A percentile compares a stretch with the other conserved stretches of the same genome.
phyloP scores from a whole-genome alignment of 495 filamentous ascomycete species.

The Penicillium cataractarum region DNA sequence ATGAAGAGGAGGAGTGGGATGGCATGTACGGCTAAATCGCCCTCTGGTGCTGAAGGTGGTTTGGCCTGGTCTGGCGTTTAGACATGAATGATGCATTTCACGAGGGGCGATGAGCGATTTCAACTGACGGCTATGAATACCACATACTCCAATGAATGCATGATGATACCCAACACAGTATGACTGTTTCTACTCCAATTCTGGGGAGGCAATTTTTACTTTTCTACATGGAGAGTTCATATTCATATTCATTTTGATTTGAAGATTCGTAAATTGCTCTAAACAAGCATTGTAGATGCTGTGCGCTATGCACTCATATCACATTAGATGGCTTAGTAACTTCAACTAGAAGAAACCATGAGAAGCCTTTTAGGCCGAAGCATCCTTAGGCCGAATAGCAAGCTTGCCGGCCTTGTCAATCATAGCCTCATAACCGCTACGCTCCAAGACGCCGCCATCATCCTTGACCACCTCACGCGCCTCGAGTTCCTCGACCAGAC shows the following conservation, averaged over 20 bases:
- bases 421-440: conserved; percentile 56
- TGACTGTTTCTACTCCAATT: not conserved
- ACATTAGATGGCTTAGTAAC: not conserved
- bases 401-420: conserved; percentile 57
- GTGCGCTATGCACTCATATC: conserved; percentile 2
- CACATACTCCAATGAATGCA: conserved; percentile 3
- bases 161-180: not conserved
- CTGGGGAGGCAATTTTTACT: not conserved
- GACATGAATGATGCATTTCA: conserved; percentile 18
- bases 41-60: not conserved
- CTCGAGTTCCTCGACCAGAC: conserved; percentile 69
- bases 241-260: not conserved
- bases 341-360: not conserved
- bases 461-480: conserved; percentile 53
- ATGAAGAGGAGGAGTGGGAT: conserved; percentile 71
- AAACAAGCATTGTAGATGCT: not conserved
- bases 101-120: not conserved
- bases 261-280: not conserved
- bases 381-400: conserved; percentile 39
- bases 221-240: not conserved
- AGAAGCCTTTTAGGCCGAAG: conserved; percentile 35
- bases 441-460: conserved; percentile 52
- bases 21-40: conserved; percentile 67
- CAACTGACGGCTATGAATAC: conserved; percentile 1
- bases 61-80: conserved; percentile 5